Percentiles rank a stretch among this genome's conserved stretches.
Conservation (phyloP, 306 rosid genomes). For the Prunus davidiana region DNA sequence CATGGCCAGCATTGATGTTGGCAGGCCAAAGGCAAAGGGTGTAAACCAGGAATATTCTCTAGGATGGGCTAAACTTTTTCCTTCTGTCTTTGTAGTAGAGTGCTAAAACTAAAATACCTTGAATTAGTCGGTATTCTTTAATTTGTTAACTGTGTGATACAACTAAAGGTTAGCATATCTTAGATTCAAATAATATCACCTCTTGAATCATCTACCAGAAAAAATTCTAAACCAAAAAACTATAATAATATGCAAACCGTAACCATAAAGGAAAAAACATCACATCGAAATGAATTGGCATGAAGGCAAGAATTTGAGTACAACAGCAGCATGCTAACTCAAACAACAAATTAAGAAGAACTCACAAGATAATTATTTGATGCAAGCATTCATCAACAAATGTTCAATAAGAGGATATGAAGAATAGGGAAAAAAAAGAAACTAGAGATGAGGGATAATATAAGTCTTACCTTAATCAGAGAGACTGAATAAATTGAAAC, state of each 20-base stretch:
- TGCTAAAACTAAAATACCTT: too few species aligned
- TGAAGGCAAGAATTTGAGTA: too few species aligned
- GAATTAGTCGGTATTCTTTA: too few species aligned
- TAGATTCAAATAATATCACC: too few species aligned
- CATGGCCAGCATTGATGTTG: not conserved
- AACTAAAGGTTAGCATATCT: too few species aligned
- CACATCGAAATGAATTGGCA: not conserved
- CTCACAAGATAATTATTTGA: not conserved
- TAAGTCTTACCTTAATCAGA: not conserved
- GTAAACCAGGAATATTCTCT: not conserved
- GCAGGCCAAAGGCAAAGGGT: not conserved
- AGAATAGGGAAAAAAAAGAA: not conserved
- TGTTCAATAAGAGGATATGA: not conserved
- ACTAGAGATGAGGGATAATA: not conserved
- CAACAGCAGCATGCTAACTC: not conserved
- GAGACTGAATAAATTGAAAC: not conserved
- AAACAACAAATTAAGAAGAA: not conserved
- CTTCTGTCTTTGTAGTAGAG: too few species aligned
- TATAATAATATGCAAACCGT: too few species aligned
- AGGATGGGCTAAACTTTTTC: not conserved
- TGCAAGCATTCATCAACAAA: not conserved
- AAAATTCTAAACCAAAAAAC: too few species aligned
- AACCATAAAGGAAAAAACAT: not conserved
- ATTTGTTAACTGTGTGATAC: too few species aligned
- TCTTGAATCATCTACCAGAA: fast-evolving